phyloP scores from a whole-genome alignment of 257 asterid species.

The Scutellaria barbata region DNA sequence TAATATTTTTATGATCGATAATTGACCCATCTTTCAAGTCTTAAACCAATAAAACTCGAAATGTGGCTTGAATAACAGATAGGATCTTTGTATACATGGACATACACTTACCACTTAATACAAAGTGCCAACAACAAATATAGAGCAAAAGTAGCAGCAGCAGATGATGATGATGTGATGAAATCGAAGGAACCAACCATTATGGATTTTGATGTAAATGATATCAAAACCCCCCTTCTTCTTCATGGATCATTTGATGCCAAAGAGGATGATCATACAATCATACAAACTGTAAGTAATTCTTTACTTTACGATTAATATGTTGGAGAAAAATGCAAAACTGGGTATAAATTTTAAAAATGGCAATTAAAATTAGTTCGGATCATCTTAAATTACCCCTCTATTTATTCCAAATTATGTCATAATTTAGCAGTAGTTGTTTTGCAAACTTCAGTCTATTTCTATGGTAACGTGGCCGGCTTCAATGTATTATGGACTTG shows the following conservation, averaged over 20 bases:
- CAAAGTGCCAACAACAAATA: constrained; percentile 47
- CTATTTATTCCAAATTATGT: no score
- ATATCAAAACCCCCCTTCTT: constrained; percentile 50
- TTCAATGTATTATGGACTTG: no score
- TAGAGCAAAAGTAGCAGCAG: not conserved
- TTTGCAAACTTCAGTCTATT: no score
- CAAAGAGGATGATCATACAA: constrained; percentile 23
- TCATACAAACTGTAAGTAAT: constrained; percentile 43
- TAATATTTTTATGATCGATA: no score
- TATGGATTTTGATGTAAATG: constrained; percentile 57
- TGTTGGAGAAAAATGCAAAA: no score
- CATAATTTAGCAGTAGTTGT: no score
- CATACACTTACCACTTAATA: constrained; percentile 62
- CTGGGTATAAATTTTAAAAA: no score
- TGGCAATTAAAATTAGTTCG: no score
- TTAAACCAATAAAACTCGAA: no score
- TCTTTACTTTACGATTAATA: not conserved
- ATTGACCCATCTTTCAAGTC: no score
- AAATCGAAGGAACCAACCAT: constrained; percentile 44
- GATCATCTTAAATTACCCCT: no score
- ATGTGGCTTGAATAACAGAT: constrained; percentile 44
- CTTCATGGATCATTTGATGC: constrained; percentile 34
- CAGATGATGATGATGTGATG: constrained; percentile 32
- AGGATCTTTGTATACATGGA: constrained; percentile 83
- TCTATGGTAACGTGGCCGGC: no score